Percentiles rank a stretch among this genome's conserved stretches.
These are phyloP conservation scores for Colletotrichum nymphaeae DNA, from an alignment of 2,329 filamentous ascomycete species.

Conservation along the genomic window DNA sequence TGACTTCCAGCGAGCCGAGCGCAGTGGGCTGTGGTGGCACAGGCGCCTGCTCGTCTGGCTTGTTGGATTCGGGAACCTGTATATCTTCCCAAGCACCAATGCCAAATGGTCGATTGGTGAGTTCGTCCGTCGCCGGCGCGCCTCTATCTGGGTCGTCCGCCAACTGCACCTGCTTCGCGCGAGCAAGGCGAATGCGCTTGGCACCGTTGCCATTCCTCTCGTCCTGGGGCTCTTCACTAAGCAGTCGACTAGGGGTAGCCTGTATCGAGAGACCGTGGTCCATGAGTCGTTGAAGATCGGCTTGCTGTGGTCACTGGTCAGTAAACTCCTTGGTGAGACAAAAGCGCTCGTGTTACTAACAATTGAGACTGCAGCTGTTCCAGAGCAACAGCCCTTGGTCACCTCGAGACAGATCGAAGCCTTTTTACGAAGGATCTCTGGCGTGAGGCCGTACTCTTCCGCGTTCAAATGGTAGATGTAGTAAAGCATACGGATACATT, in stretches of 20 bases:
- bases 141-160: conserved; percentile 28
- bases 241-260: conserved; percentile 44
- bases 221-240: conserved; percentile 41
- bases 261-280: conserved; percentile 52
- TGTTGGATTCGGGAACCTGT: conserved; percentile 31
- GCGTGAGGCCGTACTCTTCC: conserved; percentile 55
- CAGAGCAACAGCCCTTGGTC: conserved; percentile 61
- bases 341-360: background rate
- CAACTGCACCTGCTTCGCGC: conserved; percentile 30
- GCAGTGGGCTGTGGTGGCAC: conserved; percentile 39
- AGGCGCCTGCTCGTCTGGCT: conserved; percentile 8
- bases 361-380: conserved; percentile 61
- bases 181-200: conserved; percentile 25
- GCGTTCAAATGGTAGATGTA: conserved; percentile 60
- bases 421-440: conserved; percentile 60
- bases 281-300: conserved; percentile 65
- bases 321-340: conserved; percentile 28
- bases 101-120: conserved; percentile 34
- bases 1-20: conserved; percentile 55
- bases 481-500: conserved; percentile 64
- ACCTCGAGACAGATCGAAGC: conserved; percentile 63
- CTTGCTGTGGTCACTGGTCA: conserved; percentile 37
- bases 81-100: conserved; percentile 34
- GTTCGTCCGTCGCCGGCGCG: conserved; percentile 25
- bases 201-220: conserved; percentile 19